These are phyloP conservation scores for Trametes cingulata DNA, from an alignment of 768 basidiomycete genomes.

Conservation along the genomic window DNA sequence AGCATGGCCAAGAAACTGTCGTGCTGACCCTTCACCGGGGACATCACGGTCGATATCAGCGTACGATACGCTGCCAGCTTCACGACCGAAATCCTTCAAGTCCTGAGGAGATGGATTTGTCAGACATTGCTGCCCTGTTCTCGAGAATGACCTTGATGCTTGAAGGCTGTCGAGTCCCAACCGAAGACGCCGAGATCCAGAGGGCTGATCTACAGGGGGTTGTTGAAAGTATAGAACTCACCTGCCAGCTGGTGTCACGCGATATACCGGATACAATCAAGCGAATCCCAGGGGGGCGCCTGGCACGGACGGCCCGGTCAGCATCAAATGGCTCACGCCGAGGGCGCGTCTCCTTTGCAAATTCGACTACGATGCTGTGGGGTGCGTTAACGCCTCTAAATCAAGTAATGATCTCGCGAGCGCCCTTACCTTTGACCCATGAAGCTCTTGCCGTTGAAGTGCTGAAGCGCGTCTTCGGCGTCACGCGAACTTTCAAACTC, in stretches of 20 bases:
- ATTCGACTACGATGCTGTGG: slow-evolving; percentile 89
- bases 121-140: slow-evolving; percentile 19
- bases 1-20: neutral
- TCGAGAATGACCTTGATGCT: neutral
- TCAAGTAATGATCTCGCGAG: neutral
- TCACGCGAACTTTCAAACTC: slow-evolving; percentile 95
- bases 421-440: slow-evolving; percentile 76
- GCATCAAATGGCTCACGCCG: slow-evolving; percentile 75
- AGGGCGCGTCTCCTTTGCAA: slow-evolving; percentile 89
- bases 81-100: slow-evolving; percentile 95
- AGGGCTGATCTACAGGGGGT: neutral
- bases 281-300: slow-evolving; percentile 79
- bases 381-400: neutral
- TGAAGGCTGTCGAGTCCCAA: neutral
- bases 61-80: slow-evolving; percentile 89
- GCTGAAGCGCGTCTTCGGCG: slow-evolving; percentile 88
- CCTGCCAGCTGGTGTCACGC: slow-evolving; percentile 98
- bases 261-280: slow-evolving; percentile 87
- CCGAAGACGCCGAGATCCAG: slow-evolving; percentile 21
- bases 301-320: slow-evolving; percentile 65
- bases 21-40: slow-evolving; percentile 81
- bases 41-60: slow-evolving; percentile 91
- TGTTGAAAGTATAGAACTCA: slow-evolving; percentile 49
- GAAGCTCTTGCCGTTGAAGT: slow-evolving; percentile 87
- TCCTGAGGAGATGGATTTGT: slow-evolving; percentile 60